Conservation (phyloP, 202 grass and related monocot species). For the Panicum hallii region DNA sequence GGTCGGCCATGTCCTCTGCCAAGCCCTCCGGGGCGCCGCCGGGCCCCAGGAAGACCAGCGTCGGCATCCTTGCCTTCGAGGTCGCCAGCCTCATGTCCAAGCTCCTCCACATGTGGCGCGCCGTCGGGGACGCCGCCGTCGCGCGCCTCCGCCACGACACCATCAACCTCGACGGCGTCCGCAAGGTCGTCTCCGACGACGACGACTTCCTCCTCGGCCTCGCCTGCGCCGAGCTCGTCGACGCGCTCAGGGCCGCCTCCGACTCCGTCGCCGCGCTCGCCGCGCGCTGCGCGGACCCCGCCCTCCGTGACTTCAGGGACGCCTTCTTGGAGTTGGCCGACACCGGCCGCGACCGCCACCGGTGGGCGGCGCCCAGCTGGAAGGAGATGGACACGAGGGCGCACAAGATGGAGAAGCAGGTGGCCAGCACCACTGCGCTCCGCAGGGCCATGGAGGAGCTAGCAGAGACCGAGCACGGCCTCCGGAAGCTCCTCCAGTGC, state of each 20-base stretch:
- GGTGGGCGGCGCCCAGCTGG: constrained; percentile 60
- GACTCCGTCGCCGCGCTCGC: constrained; percentile 58
- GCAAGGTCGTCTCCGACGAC: constrained; percentile 81
- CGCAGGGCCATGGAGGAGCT: constrained; percentile 82
- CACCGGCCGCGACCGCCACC: constrained; percentile 59
- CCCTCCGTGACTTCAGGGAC: constrained; percentile 51
- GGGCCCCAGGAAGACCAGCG: constrained; percentile 22
- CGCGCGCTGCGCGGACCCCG: constrained; percentile 61
- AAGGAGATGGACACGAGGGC: constrained; percentile 80
- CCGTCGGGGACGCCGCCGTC: constrained; percentile 62
- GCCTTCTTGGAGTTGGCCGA: constrained; percentile 65
- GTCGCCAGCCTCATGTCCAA: constrained; percentile 76
- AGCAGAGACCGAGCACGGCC: constrained; percentile 62
- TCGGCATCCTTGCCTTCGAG: constrained; percentile 94
- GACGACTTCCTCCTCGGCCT: constrained; percentile 69
- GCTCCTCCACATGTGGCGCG: constrained; percentile 77
- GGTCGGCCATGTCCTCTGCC: constrained; percentile 59
- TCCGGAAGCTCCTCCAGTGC: constrained; percentile 59
- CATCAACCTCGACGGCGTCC: constrained; percentile 63
- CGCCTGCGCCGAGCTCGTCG: constrained; percentile 73
- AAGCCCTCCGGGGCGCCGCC: background rate
- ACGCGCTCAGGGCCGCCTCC: constrained; percentile 58
- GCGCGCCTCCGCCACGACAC: constrained; percentile 66
- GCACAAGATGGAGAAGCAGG: constrained; percentile 71
- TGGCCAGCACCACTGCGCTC: constrained; percentile 54